phyloP scores from a whole-genome alignment of 371 early-diverging fungal genomes.

The Mucor ambiguus region DNA sequence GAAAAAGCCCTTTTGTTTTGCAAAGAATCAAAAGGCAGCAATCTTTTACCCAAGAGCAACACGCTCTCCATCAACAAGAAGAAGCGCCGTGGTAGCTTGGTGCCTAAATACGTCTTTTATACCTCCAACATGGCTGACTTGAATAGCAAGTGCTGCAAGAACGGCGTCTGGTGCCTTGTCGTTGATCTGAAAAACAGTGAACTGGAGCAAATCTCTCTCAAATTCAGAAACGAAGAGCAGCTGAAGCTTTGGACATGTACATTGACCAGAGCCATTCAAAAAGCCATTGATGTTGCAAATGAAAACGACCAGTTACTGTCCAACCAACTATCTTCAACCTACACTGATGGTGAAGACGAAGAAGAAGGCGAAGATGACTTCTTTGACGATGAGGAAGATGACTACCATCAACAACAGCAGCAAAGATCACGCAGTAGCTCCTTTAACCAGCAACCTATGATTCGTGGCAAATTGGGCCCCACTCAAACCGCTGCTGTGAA shows the following conservation, averaged over 20 bases:
- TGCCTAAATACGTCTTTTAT: conserved; percentile 58
- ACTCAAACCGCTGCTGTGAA: conserved; percentile 8
- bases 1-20: conserved; percentile 88
- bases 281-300: conserved; percentile 21
- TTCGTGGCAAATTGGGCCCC: conserved; percentile 7
- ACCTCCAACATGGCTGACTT: conserved; percentile 17
- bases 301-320: conserved; percentile 6
- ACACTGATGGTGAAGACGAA: conserved; percentile 16
- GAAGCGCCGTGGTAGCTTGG: conserved; percentile 56
- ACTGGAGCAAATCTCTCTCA: conserved; percentile 81
- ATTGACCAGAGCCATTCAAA: conserved; percentile 54
- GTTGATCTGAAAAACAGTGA: conserved; percentile 78
- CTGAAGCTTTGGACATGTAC: conserved; percentile 84
- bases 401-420: not conserved
- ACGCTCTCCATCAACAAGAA: conserved; percentile 47
- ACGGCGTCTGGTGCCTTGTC: conserved; percentile 56
- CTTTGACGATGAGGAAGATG: conserved; percentile 44
- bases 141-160: conserved; percentile 7
- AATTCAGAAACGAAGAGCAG: conserved; percentile 91
- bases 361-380: conserved; percentile 41
- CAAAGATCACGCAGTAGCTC: conserved; percentile 23
- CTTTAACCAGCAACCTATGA: conserved; percentile 4
- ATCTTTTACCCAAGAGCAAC: conserved; percentile 52
- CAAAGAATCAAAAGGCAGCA: conserved; percentile 45
- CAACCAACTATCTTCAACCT: not conserved